phyloP scores from a whole-genome alignment of 257 asterid genomes.

The Anisodus tanguticus region DNA sequence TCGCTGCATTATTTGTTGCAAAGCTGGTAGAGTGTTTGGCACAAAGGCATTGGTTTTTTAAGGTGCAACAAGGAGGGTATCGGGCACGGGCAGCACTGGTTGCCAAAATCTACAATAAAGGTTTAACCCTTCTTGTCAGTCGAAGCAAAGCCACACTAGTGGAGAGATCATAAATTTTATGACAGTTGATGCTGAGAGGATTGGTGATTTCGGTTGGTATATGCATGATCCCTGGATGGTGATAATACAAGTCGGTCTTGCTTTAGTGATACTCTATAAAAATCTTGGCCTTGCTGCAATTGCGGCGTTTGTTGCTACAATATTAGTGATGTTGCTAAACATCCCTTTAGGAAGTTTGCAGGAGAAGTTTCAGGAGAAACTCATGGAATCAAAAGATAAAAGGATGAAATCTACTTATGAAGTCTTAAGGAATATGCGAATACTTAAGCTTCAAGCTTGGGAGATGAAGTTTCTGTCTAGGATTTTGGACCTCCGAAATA shows the following conservation, averaged over 20 bases:
- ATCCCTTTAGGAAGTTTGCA: slow-evolving; percentile 68
- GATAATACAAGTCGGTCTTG: slow-evolving; percentile 62
- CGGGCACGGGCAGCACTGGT: slow-evolving; percentile 85
- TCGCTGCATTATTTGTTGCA: slow-evolving; percentile 61
- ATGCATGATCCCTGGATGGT: slow-evolving; percentile 91
- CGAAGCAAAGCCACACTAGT: slow-evolving; percentile 72
- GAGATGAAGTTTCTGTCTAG: slow-evolving; percentile 78
- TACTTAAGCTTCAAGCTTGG: slow-evolving; percentile 95
- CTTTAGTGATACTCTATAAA: slow-evolving; percentile 62
- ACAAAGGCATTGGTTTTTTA: slow-evolving; percentile 75
- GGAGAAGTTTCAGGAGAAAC: slow-evolving; percentile 68
- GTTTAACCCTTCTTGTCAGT: slow-evolving; percentile 71
- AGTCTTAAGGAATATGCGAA: slow-evolving; percentile 89
- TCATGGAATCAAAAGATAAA: slow-evolving; percentile 79
- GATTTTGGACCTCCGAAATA: slow-evolving; percentile 59
- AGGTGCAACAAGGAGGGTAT: slow-evolving; percentile 75
- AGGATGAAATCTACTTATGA: slow-evolving; percentile 95
- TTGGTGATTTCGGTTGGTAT: slow-evolving; percentile 83
- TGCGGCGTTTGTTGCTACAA: slow-evolving; percentile 61
- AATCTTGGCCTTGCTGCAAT: slow-evolving; percentile 82
- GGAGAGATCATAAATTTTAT: slow-evolving; percentile 87
- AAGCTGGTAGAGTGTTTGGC: slow-evolving; percentile 75
- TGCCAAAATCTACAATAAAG: slow-evolving; percentile 71
- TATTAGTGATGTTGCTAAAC: slow-evolving; percentile 74
- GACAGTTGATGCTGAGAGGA: slow-evolving; percentile 88